These are phyloP conservation scores for Arthrobotrys pseudoclavata DNA, from an alignment of 2,329 filamentous ascomycete species.

Conservation along the genomic window DNA sequence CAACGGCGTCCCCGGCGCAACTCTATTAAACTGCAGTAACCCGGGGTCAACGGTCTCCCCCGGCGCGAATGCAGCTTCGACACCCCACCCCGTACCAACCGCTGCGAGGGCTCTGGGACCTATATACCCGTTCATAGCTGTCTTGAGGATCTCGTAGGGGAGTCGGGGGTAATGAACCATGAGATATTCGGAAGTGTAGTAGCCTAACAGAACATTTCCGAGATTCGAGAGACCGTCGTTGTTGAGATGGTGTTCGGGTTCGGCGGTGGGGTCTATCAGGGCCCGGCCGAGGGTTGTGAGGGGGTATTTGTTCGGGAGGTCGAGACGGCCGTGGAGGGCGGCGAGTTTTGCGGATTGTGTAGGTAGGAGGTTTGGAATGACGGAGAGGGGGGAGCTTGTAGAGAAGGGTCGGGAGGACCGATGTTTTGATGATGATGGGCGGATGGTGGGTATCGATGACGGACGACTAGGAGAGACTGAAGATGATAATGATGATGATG, in stretches of 20 bases:
- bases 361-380: conserved; percentile 37
- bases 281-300: conserved; percentile 87
- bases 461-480: conserved; percentile 26
- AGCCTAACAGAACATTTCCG: conserved; percentile 85
- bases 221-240: conserved; percentile 86
- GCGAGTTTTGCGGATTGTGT: conserved; percentile 84
- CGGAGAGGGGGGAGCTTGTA: conserved; percentile 43
- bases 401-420: conserved; percentile 27
- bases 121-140: conserved; percentile 85
- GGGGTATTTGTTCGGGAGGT: conserved; percentile 83
- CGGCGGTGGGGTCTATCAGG: conserved; percentile 87
- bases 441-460: conserved; percentile 22
- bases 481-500: conserved; percentile 16
- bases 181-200: conserved; percentile 89
- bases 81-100: conserved; percentile 88
- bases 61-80: conserved; percentile 86
- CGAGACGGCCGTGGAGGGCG: conserved; percentile 89
- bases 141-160: conserved; percentile 87
- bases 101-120: conserved; percentile 80
- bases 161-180: conserved; percentile 90
- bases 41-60: conserved; percentile 93
- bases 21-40: conserved; percentile 79
- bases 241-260: conserved; percentile 84
- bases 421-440: conserved; percentile 20
- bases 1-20: conserved; percentile 57